Evolutionary conservation across 2,329 filamentous ascomycete genomes (phyloP).

Genomic region (Cordyceps fumosorosea): DNA sequence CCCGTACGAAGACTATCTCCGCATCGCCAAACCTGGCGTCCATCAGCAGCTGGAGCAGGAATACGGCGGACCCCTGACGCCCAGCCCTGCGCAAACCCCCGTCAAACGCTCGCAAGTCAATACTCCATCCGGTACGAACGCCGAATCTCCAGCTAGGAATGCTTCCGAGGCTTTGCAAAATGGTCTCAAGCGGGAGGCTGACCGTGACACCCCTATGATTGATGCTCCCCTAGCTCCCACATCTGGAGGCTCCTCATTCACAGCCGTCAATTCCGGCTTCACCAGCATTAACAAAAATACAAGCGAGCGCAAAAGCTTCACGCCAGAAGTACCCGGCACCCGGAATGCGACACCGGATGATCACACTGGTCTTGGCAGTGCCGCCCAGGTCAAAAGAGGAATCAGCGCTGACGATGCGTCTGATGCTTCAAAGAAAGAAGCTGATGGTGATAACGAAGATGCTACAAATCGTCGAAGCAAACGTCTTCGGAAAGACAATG

Average conservation of each 20-base stretch:
- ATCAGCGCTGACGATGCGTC: slow-evolving; percentile 52
- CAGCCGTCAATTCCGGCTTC: slow-evolving; percentile 50
- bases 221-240: slow-evolving; percentile 37
- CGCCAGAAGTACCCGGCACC: slow-evolving; percentile 57
- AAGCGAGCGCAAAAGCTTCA: slow-evolving; percentile 47
- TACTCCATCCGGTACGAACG: slow-evolving; percentile 51
- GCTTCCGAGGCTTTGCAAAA: slow-evolving; percentile 49
- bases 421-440: slow-evolving; percentile 43
- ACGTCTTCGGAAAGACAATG: slow-evolving; percentile 72
- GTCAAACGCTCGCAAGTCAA: slow-evolving; percentile 58
- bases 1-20: slow-evolving; percentile 92
- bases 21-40: slow-evolving; percentile 87
- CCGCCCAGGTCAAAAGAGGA: slow-evolving; percentile 69
- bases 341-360: slow-evolving; percentile 56
- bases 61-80: slow-evolving; percentile 86
- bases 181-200: slow-evolving; percentile 37
- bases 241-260: slow-evolving; percentile 43
- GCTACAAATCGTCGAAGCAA: slow-evolving; percentile 75
- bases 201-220: slow-evolving; percentile 41
- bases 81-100: slow-evolving; percentile 62
- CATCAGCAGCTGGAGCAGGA: slow-evolving; percentile 91
- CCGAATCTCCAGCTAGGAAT: slow-evolving; percentile 60
- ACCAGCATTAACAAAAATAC: slow-evolving; percentile 56
- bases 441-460: slow-evolving; percentile 52
- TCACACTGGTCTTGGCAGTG: slow-evolving; percentile 40